Evolutionary conservation across 371 early-diverging fungal species (phyloP).

Genomic region (Zychaea mexicana): DNA sequence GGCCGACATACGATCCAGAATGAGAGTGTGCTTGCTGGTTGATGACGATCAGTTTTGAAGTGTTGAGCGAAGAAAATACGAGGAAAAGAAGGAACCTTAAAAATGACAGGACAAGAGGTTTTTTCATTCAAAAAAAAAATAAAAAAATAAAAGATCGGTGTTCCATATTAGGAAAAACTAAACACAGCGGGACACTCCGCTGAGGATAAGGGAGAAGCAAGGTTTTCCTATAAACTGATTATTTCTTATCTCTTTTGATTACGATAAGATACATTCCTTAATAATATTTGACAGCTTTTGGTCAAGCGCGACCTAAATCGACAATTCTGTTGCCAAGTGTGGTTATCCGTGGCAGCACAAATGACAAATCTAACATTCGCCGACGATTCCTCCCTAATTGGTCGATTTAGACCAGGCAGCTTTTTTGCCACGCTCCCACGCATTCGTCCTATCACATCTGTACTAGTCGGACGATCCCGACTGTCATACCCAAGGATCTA

Average conservation of each 20-base stretch:
- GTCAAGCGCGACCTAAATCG: neutral
- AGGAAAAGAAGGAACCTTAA: neutral
- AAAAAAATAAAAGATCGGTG: neutral
- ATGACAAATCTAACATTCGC: slow-evolving; percentile 6
- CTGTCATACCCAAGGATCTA: neutral
- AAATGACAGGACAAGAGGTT: neutral
- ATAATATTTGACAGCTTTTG: no score
- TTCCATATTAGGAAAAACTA: neutral
- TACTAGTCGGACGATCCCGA: no score
- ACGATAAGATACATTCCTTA: slow-evolving; percentile 2
- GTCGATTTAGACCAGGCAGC: neutral
- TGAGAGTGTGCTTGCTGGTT: neutral
- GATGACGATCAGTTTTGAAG: neutral
- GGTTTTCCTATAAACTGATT: no score
- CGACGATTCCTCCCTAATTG: neutral
- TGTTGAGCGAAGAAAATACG: neutral
- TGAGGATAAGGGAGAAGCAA: no score
- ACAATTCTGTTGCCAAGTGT: neutral
- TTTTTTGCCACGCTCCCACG: slow-evolving; percentile 4
- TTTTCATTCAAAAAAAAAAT: neutral
- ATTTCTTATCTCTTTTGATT: no score
- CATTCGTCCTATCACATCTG: neutral
- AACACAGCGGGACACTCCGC: neutral
- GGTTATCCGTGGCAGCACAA: neutral
- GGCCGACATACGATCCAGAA: neutral